Evolutionary conservation across 805 yeast genomes (phyloP).

Genomic region (Monosporozyma aquatica): DNA sequence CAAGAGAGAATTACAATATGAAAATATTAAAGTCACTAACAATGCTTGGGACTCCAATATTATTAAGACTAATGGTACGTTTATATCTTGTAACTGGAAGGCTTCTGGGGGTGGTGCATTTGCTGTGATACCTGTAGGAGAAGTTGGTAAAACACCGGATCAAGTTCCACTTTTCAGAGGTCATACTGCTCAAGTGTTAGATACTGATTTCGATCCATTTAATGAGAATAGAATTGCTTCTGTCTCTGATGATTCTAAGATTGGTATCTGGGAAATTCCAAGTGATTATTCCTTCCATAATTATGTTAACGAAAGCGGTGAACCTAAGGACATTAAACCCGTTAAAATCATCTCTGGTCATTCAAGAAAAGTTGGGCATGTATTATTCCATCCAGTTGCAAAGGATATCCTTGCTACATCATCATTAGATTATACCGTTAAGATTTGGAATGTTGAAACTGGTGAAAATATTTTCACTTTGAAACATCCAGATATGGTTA

Average conservation of each 20-base stretch:
- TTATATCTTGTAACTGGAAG: slow-evolving; percentile 81
- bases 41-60: slow-evolving; percentile 96
- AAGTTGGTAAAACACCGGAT: slow-evolving; percentile 90
- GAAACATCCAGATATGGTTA: slow-evolving; percentile 81
- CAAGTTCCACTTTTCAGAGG: slow-evolving; percentile 90
- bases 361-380: slow-evolving; percentile 86
- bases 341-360: slow-evolving; percentile 71
- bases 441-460: slow-evolving; percentile 78
- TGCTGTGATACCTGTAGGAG: slow-evolving; percentile 80
- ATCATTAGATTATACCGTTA: slow-evolving; percentile 83
- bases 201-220: slow-evolving; percentile 93
- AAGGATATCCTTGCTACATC: slow-evolving; percentile 80
- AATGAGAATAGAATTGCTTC: slow-evolving; percentile 66
- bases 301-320: slow-evolving; percentile 45
- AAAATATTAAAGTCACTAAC: slow-evolving; percentile 58
- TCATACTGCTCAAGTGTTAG: slow-evolving; percentile 89
- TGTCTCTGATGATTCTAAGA: slow-evolving; percentile 72
- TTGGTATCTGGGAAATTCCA: slow-evolving; percentile 85
- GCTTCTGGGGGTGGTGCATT: slow-evolving; percentile 97
- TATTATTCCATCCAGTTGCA: slow-evolving; percentile 83
- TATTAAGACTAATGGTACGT: slow-evolving; percentile 79
- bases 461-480: slow-evolving; percentile 65
- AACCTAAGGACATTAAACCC: slow-evolving; percentile 63
- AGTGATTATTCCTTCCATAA: slow-evolving; percentile 64
- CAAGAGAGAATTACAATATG: slow-evolving; percentile 39